Evolutionary conservation across 805 yeast genomes (phyloP).

Genomic region (Teunomyces aglyptinius): DNA sequence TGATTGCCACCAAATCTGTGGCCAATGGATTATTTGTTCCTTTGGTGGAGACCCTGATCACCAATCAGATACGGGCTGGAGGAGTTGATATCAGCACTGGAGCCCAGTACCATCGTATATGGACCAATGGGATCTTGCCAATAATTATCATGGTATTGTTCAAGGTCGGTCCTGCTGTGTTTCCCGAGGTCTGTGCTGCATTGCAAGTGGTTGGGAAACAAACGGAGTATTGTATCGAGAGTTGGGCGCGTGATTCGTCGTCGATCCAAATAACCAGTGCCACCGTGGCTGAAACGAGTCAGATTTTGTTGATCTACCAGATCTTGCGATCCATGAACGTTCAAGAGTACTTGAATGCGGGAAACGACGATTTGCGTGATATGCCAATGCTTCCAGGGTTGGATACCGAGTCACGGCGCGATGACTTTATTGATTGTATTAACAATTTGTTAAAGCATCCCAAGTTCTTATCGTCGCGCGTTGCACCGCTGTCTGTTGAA

Average conservation of each 20-base stretch:
- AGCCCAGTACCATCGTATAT: slow-evolving; percentile 66
- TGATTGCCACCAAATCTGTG: slow-evolving; percentile 65
- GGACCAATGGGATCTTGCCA: slow-evolving; percentile 83
- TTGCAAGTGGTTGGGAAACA: slow-evolving; percentile 64
- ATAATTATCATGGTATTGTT: slow-evolving; percentile 59
- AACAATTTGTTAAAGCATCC: slow-evolving; percentile 83
- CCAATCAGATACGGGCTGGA: slow-evolving; percentile 66
- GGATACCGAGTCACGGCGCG: slow-evolving; percentile 56
- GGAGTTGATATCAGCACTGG: slow-evolving; percentile 49
- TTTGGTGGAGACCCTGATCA: slow-evolving; percentile 71
- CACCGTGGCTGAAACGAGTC: slow-evolving; percentile 44
- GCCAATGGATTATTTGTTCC: slow-evolving; percentile 61
- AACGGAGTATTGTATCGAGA: slow-evolving; percentile 56
- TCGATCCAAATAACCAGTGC: slow-evolving; percentile 37
- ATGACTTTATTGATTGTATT: slow-evolving; percentile 58
- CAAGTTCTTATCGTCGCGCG: slow-evolving; percentile 70
- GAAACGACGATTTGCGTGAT: slow-evolving; percentile 19
- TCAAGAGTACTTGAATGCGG: slow-evolving; percentile 40
- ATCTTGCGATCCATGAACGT: slow-evolving; percentile 53
- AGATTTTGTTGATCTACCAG: slow-evolving; percentile 62
- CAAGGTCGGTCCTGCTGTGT: slow-evolving; percentile 58
- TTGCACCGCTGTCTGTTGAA: slow-evolving; percentile 60
- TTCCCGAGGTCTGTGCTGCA: slow-evolving; percentile 66
- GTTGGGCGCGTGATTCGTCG: slow-evolving; percentile 65
- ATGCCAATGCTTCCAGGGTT: slow-evolving; percentile 53